Percentiles rank a stretch among this genome's conserved stretches.
These are phyloP conservation scores for Dysphania ambrosioides DNA, from an alignment of 148 eudicot genomes.

Conservation along the genomic window DNA sequence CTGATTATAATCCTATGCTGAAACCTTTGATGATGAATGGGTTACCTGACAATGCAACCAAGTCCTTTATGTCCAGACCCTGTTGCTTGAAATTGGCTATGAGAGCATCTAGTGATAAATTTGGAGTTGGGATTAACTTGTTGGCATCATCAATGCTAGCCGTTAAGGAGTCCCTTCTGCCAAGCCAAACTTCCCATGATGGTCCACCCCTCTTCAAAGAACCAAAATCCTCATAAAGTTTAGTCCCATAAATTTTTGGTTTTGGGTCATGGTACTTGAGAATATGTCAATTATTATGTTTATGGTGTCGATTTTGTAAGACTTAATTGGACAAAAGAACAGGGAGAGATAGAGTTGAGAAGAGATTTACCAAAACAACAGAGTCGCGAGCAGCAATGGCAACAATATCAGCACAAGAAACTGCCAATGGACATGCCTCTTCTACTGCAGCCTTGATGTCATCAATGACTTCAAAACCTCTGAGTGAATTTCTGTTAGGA, in stretches of 20 bases:
- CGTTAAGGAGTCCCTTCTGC: conserved; percentile 60
- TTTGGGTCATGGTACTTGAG: no score
- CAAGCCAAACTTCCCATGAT: conserved; percentile 57
- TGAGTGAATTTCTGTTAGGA: conserved; percentile 49
- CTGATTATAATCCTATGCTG: not conserved
- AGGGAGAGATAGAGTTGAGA: not conserved
- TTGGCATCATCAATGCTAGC: conserved; percentile 67
- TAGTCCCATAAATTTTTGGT: no score
- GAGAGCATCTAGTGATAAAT: conserved; percentile 49
- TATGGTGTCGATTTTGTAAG: no score
- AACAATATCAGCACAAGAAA: conserved; percentile 75
- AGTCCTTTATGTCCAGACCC: conserved; percentile 57
- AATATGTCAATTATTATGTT: no score
- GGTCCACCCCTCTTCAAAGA: conserved; percentile 70
- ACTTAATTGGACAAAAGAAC: no score
- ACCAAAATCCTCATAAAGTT: not conserved
- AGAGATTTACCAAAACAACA: conserved; percentile 44
- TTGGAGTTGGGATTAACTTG: conserved; percentile 62
- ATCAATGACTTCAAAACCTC: conserved; percentile 60
- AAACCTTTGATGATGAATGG: not conserved
- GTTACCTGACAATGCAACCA: conserved; percentile 77
- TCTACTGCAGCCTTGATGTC: conserved; percentile 53
- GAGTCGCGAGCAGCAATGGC: conserved; percentile 70
- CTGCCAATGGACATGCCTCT: conserved; percentile 55
- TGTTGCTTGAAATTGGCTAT: conserved; percentile 53